Percentiles rank a stretch among this genome's conserved stretches.
Evolutionary conservation across 1,139 yeast species (phyloP).

Genomic region (Kodamaea arcana): DNA sequence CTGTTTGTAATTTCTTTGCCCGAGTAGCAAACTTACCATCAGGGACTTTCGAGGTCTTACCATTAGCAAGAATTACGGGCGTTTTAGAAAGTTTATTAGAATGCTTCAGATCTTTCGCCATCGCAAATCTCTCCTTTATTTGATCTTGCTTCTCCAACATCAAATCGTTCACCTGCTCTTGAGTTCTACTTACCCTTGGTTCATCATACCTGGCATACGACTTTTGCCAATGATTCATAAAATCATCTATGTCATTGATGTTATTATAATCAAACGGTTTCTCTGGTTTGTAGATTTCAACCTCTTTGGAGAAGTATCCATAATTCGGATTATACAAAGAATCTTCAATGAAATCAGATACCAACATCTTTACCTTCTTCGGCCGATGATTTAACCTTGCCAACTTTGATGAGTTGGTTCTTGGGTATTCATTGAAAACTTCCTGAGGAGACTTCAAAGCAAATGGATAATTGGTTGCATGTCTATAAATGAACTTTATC

Average conservation of each 20-base stretch:
- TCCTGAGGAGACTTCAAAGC: constrained; percentile 36
- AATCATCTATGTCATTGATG: constrained; percentile 63
- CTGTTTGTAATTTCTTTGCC: constrained; percentile 28
- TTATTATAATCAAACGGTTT: constrained; percentile 58
- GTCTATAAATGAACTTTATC: constrained; percentile 36
- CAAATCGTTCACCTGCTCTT: constrained; percentile 11
- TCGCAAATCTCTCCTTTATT: constrained; percentile 1
- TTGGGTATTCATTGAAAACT: constrained; percentile 37
- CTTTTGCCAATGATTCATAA: constrained; percentile 62
- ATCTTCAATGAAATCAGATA: constrained; percentile 80
- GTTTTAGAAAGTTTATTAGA: too few relatives aligned
- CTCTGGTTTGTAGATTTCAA: constrained; percentile 67
- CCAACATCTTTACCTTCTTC: constrained; percentile 58
- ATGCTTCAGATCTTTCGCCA: too few relatives aligned
- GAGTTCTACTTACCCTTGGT: constrained; percentile 12
- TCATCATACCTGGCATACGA: constrained; percentile 60
- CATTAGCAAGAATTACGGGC: constrained; percentile 2
- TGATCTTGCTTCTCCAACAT: constrained; percentile 13
- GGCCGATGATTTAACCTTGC: constrained; percentile 52
- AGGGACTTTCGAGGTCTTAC: constrained; percentile 5
- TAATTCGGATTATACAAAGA: constrained; percentile 76
- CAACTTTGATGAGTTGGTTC: constrained; percentile 43
- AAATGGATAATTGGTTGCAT: constrained; percentile 46
- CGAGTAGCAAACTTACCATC: constrained; percentile 31
- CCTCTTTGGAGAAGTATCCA: constrained; percentile 78